These are phyloP conservation scores for Malassezia sympodialis DNA, from an alignment of 1,284 basidiomycete genomes.

Conservation along the genomic window DNA sequence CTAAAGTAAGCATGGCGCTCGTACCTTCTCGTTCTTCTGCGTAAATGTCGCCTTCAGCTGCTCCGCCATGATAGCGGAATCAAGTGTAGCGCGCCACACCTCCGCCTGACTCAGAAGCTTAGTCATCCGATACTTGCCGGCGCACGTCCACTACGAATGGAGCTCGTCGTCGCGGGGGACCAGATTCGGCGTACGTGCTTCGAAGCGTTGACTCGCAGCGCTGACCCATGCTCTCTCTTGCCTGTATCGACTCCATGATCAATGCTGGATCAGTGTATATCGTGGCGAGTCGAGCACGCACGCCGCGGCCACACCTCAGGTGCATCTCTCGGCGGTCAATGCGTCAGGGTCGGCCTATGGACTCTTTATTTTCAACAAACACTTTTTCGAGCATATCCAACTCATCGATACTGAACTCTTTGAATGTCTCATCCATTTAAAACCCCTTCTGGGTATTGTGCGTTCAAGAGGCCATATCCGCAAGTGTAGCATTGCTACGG, in stretches of 20 bases:
- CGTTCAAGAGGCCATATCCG: slow-evolving; percentile 17
- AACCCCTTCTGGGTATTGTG: slow-evolving; percentile 27
- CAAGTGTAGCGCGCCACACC: neutral
- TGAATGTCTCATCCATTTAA: slow-evolving; percentile 32
- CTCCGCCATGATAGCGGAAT: slow-evolving; percentile 10
- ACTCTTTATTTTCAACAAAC: slow-evolving; percentile 26
- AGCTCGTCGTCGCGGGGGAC: slow-evolving; percentile 5
- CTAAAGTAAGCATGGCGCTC: neutral
- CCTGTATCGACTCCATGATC: slow-evolving; percentile 10
- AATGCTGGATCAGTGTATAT: slow-evolving; percentile 10
- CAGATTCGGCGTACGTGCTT: slow-evolving; percentile 2
- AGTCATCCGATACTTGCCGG: neutral
- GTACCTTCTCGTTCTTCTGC: slow-evolving; percentile 11
- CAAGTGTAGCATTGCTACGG: slow-evolving; percentile 4
- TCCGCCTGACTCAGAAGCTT: neutral
- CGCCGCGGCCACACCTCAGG: slow-evolving; percentile 8
- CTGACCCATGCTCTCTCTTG: slow-evolving; percentile 6
- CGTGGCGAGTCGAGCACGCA: slow-evolving; percentile 1
- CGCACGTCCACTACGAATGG: slow-evolving; percentile 6
- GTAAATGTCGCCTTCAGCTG: slow-evolving; percentile 9
- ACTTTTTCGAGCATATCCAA: slow-evolving; percentile 26
- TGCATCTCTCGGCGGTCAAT: slow-evolving; percentile 36
- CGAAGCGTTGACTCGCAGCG: slow-evolving; percentile 1
- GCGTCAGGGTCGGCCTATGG: slow-evolving; percentile 36
- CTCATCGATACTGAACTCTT: slow-evolving; percentile 5